Conservation (phyloP, 1,139 yeast species). For the Yamadazyma jaroonii region DNA sequence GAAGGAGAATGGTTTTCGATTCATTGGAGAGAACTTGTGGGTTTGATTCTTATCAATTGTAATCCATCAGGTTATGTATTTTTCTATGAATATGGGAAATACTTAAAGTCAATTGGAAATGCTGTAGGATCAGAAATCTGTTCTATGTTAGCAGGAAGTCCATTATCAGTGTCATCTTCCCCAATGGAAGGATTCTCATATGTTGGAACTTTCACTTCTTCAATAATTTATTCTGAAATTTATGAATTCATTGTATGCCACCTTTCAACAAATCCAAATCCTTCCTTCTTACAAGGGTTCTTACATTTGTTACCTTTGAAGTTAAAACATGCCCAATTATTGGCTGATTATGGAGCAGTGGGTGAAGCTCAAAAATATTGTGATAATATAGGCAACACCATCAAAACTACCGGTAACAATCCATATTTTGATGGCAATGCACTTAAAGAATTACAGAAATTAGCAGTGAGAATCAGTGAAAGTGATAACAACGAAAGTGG, state of each 20-base stretch:
- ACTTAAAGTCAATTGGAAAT: constrained; percentile 38
- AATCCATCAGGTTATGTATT: constrained; percentile 38
- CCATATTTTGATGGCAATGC: constrained; percentile 37
- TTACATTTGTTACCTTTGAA: constrained; percentile 58
- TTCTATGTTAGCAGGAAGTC: constrained; percentile 48
- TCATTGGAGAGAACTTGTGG: constrained; percentile 52
- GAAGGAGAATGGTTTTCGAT: constrained; percentile 49
- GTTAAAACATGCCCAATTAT: constrained; percentile 57
- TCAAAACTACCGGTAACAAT: constrained; percentile 43
- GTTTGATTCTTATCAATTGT: constrained; percentile 44
- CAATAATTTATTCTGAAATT: constrained; percentile 57
- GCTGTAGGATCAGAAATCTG: constrained; percentile 43
- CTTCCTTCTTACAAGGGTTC: constrained; percentile 26
- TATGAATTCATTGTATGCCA: constrained; percentile 56
- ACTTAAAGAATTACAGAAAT: constrained; percentile 32
- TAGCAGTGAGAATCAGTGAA: constrained; percentile 46
- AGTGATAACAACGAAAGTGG: constrained; percentile 41
- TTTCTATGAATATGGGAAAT: constrained; percentile 53
- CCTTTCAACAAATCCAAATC: constrained; percentile 1
- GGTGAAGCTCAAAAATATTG: constrained; percentile 59
- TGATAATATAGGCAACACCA: constrained; percentile 46
- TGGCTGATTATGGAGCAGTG: constrained; percentile 61
- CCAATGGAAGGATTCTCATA: constrained; percentile 23
- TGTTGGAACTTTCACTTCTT: constrained; percentile 22
- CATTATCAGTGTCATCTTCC: constrained; percentile 29